Base-by-base conservation (phyloP, 345 rosid species). In the Laguncularia racemosa region DNA sequence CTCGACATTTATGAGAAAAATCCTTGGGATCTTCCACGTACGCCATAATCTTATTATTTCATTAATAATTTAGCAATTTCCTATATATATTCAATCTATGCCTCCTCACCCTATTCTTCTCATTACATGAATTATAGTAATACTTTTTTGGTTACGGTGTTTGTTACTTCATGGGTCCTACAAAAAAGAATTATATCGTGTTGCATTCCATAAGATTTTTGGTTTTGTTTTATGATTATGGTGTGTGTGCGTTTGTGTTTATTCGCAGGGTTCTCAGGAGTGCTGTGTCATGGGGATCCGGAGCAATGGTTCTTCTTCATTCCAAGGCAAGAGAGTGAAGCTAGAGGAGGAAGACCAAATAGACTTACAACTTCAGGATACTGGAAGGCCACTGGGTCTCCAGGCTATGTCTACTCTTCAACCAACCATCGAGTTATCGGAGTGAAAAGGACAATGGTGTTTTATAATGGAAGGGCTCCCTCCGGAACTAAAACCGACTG, bases 251-350 rank as follows among this genome's bases (percentile, higher is more conserved):
- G n/a, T n/a, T n/a, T 21, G 1, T 57, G 20, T 51, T 15, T 53
- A 43, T 60, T 20, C 26, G 33, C 73, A 75, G 80, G 58, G 56
- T 61, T 67, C 20, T 67, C 80, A 12, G 62, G 51, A 28, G 26
- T 57, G 19, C 33, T 64, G 55, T 71, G 71, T 56, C 71, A 58
- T 19, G 69, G 60, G 14, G 80, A 76, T 59, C 64, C 74, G 3
- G 80, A 76, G 28, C 79, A 75, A 16, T 76, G 80, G 80, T 76
- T 76, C 48, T 76, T 76, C 71, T 76, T 76, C 64, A 54, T 71
- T 17, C 74, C 76, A 43, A 71, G 68, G 52, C 71, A 65, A 51
- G 80, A 76, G 68, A 61, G 68, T 23, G 80, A 76, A 53, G 74
- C 69, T 2, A 57, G 77, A 14, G 74, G 80, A 44, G 80, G 80